These are phyloP conservation scores for Solanum acaule DNA, from an alignment of 257 asterid genomes.

Conservation along the genomic window DNA sequence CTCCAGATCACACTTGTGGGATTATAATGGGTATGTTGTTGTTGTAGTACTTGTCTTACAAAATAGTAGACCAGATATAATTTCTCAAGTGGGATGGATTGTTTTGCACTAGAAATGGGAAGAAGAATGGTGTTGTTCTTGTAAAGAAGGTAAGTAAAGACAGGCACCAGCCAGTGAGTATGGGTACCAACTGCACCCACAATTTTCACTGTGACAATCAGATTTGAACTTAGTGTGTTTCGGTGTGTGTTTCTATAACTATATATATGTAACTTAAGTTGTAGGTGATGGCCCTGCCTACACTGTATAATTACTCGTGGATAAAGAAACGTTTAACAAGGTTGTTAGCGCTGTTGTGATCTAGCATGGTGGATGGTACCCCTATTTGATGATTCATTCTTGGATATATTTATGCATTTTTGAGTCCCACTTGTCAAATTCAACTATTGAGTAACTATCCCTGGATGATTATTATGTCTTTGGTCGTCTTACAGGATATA, in stretches of 20 bases:
- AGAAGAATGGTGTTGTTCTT: not conserved
- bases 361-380: not conserved
- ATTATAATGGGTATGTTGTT: not conserved
- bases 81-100: not conserved
- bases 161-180: not conserved
- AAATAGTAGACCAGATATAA: not conserved
- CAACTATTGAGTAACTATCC: not conserved
- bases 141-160: not conserved
- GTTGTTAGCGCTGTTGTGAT: not conserved
- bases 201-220: not conserved
- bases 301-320: not conserved
- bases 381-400: not conserved
- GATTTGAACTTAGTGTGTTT: not conserved
- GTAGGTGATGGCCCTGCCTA: not conserved
- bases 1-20: not conserved
- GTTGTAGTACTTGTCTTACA: not conserved
- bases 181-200: not conserved
- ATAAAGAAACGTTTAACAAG: not conserved
- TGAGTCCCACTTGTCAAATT: not conserved
- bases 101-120: not conserved
- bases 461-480: not conserved
- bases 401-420: not conserved
- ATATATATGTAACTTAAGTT: not conserved
- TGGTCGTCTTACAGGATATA: conserved; percentile 50
- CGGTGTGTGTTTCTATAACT: not conserved